Percentiles rank a stretch among this genome's conserved stretches.
These are phyloP conservation scores for Vitis riparia DNA, from an alignment of 164 flowering plant genomes.

Conservation along the genomic window DNA sequence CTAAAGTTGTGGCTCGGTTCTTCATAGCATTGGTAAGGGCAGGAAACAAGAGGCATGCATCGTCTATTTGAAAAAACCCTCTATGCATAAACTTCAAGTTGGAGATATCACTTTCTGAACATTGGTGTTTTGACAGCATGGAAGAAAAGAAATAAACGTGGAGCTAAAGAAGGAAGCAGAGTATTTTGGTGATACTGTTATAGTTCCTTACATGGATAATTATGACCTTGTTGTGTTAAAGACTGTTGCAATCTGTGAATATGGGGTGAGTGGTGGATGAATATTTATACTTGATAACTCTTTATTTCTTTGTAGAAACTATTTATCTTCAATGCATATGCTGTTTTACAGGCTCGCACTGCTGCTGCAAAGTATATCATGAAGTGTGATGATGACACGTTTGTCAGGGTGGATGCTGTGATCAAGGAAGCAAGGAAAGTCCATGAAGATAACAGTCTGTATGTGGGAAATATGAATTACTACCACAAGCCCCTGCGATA, in stretches of 20 bases:
- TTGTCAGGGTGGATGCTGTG: slow-evolving; percentile 61
- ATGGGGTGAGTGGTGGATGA: slow-evolving; percentile 53
- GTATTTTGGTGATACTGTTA: slow-evolving; percentile 69
- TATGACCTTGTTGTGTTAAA: slow-evolving; percentile 77
- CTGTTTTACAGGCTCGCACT: slow-evolving; percentile 40
- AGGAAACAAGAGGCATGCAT: not conserved
- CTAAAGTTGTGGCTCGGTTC: slow-evolving; percentile 58
- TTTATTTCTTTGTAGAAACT: not conserved
- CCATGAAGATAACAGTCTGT: slow-evolving; percentile 33
- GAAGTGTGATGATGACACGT: slow-evolving; percentile 84
- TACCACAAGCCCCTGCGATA: slow-evolving; percentile 64
- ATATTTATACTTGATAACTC: not conserved
- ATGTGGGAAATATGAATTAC: slow-evolving; percentile 68
- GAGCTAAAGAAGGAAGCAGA: slow-evolving; percentile 77
- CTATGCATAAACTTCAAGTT: not conserved
- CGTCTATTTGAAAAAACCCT: not conserved
- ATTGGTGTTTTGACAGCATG: slow-evolving; percentile 36
- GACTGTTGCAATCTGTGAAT: slow-evolving; percentile 74
- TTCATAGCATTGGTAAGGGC: slow-evolving; percentile 63
- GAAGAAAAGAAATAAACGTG: slow-evolving; percentile 59
- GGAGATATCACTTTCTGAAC: not conserved
- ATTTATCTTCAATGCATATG: slow-evolving; percentile 1
- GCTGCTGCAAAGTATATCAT: slow-evolving; percentile 57
- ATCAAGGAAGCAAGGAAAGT: slow-evolving; percentile 43
- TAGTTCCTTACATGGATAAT: slow-evolving; percentile 77